phyloP scores from a whole-genome alignment of 208 protist species.

The Vickermania spadyakhi region DNA sequence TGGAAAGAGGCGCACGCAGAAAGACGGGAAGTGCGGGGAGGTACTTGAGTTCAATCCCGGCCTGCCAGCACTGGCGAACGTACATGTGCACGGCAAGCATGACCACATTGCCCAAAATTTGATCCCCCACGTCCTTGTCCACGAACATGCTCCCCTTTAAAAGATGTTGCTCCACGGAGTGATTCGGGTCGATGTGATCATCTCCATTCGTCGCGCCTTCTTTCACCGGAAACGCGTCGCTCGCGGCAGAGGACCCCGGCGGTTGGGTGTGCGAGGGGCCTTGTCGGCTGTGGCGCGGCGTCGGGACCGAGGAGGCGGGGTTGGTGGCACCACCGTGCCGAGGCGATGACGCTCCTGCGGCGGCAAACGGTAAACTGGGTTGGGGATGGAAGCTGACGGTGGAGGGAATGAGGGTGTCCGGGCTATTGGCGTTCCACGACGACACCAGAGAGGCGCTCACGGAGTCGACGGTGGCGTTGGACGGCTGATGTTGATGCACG shows the following conservation, averaged over 20 bases:
- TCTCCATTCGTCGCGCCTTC: conserved; percentile 23
- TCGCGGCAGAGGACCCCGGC: background rate
- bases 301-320: too few relatives aligned
- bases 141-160: conserved; percentile 79
- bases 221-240: conserved; percentile 15
- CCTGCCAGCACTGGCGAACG: conserved; percentile 61
- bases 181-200: conserved; percentile 20
- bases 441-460: background rate
- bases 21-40: conserved; percentile 59
- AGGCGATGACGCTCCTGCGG: too few relatives aligned
- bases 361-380: too few relatives aligned
- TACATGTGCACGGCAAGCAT: conserved; percentile 74
- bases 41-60: conserved; percentile 25
- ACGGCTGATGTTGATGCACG: background rate
- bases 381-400: too few relatives aligned
- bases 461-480: background rate
- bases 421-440: too few relatives aligned
- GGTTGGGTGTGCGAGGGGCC: background rate
- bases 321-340: too few relatives aligned
- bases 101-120: conserved; percentile 71
- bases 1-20: conserved; percentile 51
- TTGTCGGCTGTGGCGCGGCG: too few relatives aligned
- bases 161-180: conserved; percentile 38
- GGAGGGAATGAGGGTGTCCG: too few relatives aligned
- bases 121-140: conserved; percentile 73